phyloP scores from a whole-genome alignment of 805 yeast genomes.

The Millerago galiae region DNA sequence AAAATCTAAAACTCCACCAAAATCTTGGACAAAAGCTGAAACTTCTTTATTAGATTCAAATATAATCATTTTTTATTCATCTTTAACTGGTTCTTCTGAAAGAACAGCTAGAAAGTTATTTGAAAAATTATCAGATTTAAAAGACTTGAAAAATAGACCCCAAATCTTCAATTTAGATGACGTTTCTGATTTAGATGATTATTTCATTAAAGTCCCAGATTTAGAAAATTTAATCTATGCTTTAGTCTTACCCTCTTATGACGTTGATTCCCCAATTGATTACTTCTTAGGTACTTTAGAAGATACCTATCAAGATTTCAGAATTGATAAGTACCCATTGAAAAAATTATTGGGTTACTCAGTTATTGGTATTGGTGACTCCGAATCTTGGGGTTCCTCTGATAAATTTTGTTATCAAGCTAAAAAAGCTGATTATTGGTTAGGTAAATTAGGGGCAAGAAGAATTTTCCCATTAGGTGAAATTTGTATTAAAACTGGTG shows the following conservation, averaged over 20 bases:
- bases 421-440: conserved; percentile 59
- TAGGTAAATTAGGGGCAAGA: conserved; percentile 81
- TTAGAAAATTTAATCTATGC: conserved; percentile 50
- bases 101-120: conserved; percentile 53
- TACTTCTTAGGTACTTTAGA: conserved; percentile 73
- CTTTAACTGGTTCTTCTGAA: conserved; percentile 78
- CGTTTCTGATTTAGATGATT: conserved; percentile 77
- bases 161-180: conserved; percentile 68
- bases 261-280: conserved; percentile 88
- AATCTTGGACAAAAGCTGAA: conserved; percentile 33
- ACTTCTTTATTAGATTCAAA: conserved; percentile 45
- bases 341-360: conserved; percentile 67
- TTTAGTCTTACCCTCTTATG: conserved; percentile 82
- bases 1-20: conserved; percentile 21
- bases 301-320: conserved; percentile 79
- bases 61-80: conserved; percentile 69
- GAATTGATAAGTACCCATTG: conserved; percentile 79
- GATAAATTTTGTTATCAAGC: conserved; percentile 86
- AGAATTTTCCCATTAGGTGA: conserved; percentile 79
- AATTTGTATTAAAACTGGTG: conserved; percentile 70
- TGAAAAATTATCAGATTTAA: conserved; percentile 27
- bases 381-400: conserved; percentile 64
- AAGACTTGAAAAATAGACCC: conserved; percentile 35
- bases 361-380: conserved; percentile 83
- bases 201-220: conserved; percentile 60